Percentiles rank a stretch among this genome's conserved stretches.
Conservation (phyloP, 768 basidiomycete genomes). For the Tulasnella sp. region DNA sequence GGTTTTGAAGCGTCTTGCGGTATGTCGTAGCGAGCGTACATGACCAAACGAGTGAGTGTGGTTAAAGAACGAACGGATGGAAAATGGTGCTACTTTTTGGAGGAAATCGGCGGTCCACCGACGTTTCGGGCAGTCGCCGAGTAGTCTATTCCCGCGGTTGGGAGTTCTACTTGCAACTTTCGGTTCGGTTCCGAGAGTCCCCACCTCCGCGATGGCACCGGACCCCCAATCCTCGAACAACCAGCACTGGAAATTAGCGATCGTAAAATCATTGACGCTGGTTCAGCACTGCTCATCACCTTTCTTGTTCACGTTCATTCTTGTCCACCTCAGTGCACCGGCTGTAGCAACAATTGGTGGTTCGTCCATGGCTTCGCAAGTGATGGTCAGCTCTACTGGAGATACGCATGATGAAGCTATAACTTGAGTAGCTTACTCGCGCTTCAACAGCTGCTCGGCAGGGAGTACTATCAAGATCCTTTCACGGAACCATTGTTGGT, state of each 20-base stretch:
- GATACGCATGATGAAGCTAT: background rate
- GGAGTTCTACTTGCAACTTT: no score
- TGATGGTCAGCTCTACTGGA: slow-evolving; percentile 45
- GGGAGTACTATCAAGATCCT: slow-evolving; percentile 73
- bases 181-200: no score
- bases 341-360: slow-evolving; percentile 60
- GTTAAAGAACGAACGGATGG: no score
- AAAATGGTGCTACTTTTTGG: no score
- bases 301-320: slow-evolving; percentile 62
- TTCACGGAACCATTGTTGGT: slow-evolving; percentile 56
- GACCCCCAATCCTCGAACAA: no score
- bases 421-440: background rate
- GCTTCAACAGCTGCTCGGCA: slow-evolving; percentile 49
- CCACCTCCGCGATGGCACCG: no score
- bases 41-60: no score
- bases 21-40: slow-evolving; percentile 12
- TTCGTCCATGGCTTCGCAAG: slow-evolving; percentile 49
- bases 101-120: no score
- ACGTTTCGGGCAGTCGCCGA: no score
- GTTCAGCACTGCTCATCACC: slow-evolving; percentile 50
- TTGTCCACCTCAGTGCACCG: slow-evolving; percentile 72
- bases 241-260: no score
- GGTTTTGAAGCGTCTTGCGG: slow-evolving; percentile 26
- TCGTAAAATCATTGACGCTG: slow-evolving; percentile 12
- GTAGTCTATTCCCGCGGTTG: no score